phyloP scores from a whole-genome alignment of 345 rosid genomes.

The Hibiscus tridactylites region DNA sequence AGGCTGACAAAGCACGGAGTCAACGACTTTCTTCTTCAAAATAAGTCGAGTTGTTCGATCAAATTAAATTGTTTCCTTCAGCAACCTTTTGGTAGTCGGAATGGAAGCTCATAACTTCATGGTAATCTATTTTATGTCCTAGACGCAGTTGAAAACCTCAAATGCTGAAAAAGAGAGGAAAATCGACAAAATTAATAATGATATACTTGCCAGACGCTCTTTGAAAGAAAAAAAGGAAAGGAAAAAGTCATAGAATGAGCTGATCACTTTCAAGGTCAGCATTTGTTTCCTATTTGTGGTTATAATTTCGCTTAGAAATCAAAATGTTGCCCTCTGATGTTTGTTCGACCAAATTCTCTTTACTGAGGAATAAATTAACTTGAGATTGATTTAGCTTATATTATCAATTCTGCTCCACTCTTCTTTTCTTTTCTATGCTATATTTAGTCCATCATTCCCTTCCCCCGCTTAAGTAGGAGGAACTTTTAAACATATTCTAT shows the following conservation, averaged over 20 bases:
- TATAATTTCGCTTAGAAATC: background rate
- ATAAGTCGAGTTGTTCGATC: constrained; percentile 16
- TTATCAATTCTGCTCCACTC: background rate
- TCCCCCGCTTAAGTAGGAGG: no score
- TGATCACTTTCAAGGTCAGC: background rate
- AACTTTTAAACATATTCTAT: no score
- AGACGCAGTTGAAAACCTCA: background rate
- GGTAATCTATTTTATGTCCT: background rate
- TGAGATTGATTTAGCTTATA: background rate
- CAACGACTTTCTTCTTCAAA: constrained; percentile 66
- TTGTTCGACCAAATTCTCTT: background rate
- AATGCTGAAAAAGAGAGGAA: background rate
- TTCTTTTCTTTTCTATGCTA: no score
- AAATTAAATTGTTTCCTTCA: background rate
- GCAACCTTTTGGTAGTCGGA: constrained; percentile 8
- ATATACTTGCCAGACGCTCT: background rate
- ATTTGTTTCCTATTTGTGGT: background rate
- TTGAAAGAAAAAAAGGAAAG: no score
- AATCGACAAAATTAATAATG: background rate
- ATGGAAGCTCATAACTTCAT: background rate
- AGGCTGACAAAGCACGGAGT: constrained; percentile 75
- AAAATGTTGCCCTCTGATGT: background rate
- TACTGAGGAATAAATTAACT: background rate
- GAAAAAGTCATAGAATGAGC: background rate
- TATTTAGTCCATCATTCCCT: no score